These are phyloP conservation scores for Amanita molliuscula DNA, from an alignment of 768 basidiomycete genomes.

Conservation along the genomic window DNA sequence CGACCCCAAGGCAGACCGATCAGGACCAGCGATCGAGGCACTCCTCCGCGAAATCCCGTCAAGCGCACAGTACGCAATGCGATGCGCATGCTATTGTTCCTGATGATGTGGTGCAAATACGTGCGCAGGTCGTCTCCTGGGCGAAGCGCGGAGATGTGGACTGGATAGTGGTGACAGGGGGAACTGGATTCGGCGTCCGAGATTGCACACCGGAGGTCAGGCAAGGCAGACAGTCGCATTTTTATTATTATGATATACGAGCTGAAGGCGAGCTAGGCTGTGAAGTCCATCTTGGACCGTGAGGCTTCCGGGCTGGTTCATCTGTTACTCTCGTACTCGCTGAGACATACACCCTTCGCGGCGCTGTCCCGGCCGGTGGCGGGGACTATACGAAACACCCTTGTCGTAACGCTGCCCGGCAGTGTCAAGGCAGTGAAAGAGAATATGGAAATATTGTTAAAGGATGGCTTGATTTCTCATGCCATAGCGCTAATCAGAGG, in stretches of 20 bases:
- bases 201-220: conserved; percentile 79
- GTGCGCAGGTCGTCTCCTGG: conserved; percentile 34
- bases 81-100: conserved; percentile 40
- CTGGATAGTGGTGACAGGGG: conserved; percentile 77
- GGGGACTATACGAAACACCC: conserved; percentile 53
- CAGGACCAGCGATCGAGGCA: conserved; percentile 52
- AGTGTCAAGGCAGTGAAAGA: conserved; percentile 82
- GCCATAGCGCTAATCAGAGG: conserved; percentile 67
- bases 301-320: conserved; percentile 66
- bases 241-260: not conserved
- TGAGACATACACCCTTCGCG: conserved; percentile 69
- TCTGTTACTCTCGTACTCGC: conserved; percentile 55
- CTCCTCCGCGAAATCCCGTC: conserved; percentile 23
- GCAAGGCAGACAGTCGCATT: not conserved
- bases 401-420: conserved; percentile 77
- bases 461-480: conserved; percentile 49
- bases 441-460: conserved; percentile 54
- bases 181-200: conserved; percentile 76
- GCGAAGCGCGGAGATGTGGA: conserved; percentile 38
- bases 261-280: conserved; percentile 30
- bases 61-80: conserved; percentile 20
- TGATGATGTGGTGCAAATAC: conserved; percentile 52
- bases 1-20: conserved; percentile 43
- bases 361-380: conserved; percentile 79
- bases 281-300: conserved; percentile 54